These are phyloP conservation scores for Vanrija pseudolonga DNA, from an alignment of 1,284 basidiomycete species.

Conservation along the genomic window DNA sequence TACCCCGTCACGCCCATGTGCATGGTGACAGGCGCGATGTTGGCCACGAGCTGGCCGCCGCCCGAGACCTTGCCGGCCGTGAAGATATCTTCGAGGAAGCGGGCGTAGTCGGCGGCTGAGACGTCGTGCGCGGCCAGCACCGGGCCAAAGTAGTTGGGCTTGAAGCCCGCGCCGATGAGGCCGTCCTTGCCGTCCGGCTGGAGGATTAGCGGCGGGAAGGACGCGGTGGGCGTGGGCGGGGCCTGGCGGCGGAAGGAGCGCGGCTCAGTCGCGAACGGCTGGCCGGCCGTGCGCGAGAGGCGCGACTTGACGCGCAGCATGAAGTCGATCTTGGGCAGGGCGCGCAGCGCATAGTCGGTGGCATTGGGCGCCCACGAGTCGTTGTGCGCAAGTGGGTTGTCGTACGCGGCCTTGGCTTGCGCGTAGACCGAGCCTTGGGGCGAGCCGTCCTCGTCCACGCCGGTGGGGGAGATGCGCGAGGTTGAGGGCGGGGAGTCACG, in stretches of 20 bases:
- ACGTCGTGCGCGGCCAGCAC: slow-evolving; percentile 3
- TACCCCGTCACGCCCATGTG: slow-evolving; percentile 7
- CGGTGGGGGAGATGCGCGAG: too few species aligned
- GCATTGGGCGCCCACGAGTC: slow-evolving; percentile 1
- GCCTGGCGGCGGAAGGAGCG: neutral
- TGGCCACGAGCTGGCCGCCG: neutral
- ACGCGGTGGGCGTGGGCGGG: neutral
- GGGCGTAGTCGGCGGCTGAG: slow-evolving; percentile 4
- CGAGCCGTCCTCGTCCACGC: too few species aligned
- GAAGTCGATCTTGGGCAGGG: slow-evolving; percentile 4
- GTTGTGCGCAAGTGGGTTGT: slow-evolving; percentile 7
- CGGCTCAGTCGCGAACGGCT: slow-evolving; percentile 1
- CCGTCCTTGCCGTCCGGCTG: neutral
- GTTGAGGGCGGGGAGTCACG: too few species aligned
- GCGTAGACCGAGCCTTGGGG: neutral
- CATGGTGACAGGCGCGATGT: slow-evolving; percentile 4
- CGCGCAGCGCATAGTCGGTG: neutral
- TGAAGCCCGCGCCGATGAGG: slow-evolving; percentile 6
- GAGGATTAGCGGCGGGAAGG: neutral
- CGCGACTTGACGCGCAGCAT: slow-evolving; percentile 6
- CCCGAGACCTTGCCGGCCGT: slow-evolving; percentile 3
- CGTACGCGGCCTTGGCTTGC: slow-evolving; percentile 1
- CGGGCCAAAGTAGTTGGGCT: neutral
- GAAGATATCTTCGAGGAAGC: slow-evolving; percentile 10
- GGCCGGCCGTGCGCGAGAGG: neutral